Evolutionary conservation across 768 basidiomycete species (phyloP).

Genomic region (Boletales sp.): DNA sequence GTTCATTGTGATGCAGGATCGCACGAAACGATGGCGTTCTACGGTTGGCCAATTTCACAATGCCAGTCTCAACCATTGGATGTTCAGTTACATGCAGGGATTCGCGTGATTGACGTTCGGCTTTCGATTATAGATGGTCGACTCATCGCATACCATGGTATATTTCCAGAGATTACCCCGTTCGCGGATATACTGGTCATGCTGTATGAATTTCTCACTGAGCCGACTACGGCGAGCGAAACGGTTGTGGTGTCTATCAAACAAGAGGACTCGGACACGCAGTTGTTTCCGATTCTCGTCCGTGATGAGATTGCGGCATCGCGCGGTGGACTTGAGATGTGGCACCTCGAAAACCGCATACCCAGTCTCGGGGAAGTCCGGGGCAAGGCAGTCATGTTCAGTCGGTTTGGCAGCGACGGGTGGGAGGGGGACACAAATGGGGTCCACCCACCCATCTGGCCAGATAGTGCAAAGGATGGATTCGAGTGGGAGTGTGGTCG

Average conservation of each 20-base stretch:
- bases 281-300: slow-evolving; percentile 61
- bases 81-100: slow-evolving; percentile 70
- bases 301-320: slow-evolving; percentile 57
- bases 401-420: slow-evolving; percentile 64
- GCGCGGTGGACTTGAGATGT: slow-evolving; percentile 54
- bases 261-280: slow-evolving; percentile 67
- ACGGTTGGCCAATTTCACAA: slow-evolving; percentile 84
- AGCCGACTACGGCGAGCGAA: slow-evolving; percentile 55
- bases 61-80: slow-evolving; percentile 70
- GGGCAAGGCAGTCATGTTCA: slow-evolving; percentile 82
- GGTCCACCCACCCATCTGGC: slow-evolving; percentile 86
- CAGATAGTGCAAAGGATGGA: slow-evolving; percentile 66
- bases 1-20: slow-evolving; percentile 5
- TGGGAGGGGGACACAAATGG: slow-evolving; percentile 79
- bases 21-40: slow-evolving; percentile 58
- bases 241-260: slow-evolving; percentile 86
- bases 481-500: slow-evolving; percentile 79
- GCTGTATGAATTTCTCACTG: slow-evolving; percentile 62
- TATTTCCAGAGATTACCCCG: slow-evolving; percentile 64
- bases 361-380: slow-evolving; percentile 81
- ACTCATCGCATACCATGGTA: slow-evolving; percentile 78
- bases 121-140: slow-evolving; percentile 60
- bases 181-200: slow-evolving; percentile 63
- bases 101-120: slow-evolving; percentile 79
- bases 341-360: slow-evolving; percentile 80